phyloP scores from a whole-genome alignment of 2,329 filamentous ascomycete genomes.

The Septoria linicola region DNA sequence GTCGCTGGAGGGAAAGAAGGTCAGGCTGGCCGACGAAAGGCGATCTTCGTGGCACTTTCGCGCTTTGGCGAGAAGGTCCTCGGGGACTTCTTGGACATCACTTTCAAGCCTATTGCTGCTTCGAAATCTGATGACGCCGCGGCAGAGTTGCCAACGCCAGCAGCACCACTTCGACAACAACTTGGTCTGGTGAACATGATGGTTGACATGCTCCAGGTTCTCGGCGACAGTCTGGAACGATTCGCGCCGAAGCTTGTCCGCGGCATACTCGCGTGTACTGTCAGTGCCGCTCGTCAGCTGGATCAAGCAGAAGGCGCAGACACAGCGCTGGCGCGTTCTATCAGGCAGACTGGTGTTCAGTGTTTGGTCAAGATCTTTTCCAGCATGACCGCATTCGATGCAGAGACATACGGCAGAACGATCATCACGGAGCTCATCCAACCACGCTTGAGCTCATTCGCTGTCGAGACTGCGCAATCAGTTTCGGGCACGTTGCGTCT shows the following conservation, averaged over 20 bases:
- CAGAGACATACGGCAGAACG: slow-evolving; percentile 66
- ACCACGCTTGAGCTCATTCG: slow-evolving; percentile 73
- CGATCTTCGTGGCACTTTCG: slow-evolving; percentile 73
- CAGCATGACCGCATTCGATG: slow-evolving; percentile 68
- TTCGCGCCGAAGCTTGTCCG: slow-evolving; percentile 71
- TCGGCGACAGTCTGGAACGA: slow-evolving; percentile 69
- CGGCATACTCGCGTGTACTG: slow-evolving; percentile 73
- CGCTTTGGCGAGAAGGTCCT: slow-evolving; percentile 73
- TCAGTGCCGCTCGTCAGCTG: slow-evolving; percentile 39
- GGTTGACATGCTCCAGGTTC: slow-evolving; percentile 77
- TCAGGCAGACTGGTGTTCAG: slow-evolving; percentile 73
- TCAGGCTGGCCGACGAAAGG: slow-evolving; percentile 73
- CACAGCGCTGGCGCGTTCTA: slow-evolving; percentile 62
- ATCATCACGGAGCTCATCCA: slow-evolving; percentile 75
- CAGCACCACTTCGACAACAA: slow-evolving; percentile 63
- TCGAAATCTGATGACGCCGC: slow-evolving; percentile 43
- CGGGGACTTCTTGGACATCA: slow-evolving; percentile 77
- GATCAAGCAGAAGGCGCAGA: slow-evolving; percentile 35
- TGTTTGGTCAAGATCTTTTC: slow-evolving; percentile 77
- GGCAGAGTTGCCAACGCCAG: neutral
- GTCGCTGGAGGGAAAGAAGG: slow-evolving; percentile 79
- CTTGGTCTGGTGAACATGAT: slow-evolving; percentile 91
- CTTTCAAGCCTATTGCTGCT: slow-evolving; percentile 37
- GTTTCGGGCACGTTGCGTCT: slow-evolving; percentile 80
- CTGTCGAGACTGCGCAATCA: slow-evolving; percentile 83